A percentile compares a stretch with the other conserved stretches of the same genome.
phyloP scores from a whole-genome alignment of 176 grass and related monocot species.

The Dactylis glomerata region DNA sequence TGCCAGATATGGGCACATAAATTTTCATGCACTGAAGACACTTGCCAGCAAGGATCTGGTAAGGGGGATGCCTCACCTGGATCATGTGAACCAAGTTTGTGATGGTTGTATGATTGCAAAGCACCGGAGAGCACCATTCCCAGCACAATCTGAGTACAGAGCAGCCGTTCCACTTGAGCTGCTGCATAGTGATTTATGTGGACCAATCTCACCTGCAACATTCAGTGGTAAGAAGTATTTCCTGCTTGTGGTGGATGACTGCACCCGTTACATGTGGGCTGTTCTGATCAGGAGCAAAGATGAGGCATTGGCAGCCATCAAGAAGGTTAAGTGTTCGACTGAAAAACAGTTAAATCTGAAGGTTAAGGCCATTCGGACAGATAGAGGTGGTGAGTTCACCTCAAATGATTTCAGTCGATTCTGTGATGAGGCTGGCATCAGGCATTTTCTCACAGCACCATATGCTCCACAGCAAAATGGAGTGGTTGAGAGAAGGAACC shows the following conservation, averaged over 20 bases:
- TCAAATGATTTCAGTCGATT: not conserved
- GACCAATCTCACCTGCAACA: no score
- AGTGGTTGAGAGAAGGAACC: no score
- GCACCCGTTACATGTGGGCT: no score
- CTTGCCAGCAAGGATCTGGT: not conserved
- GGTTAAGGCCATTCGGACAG: not conserved
- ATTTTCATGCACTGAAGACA: not conserved
- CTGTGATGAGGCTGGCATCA: not conserved
- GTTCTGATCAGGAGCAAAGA: no score
- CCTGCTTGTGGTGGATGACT: no score
- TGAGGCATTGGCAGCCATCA: rapidly evolving
- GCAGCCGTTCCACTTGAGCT: not conserved
- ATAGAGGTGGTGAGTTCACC: not conserved
- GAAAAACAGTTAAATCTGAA: not conserved
- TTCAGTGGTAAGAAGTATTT: no score
- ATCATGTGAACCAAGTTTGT: no score
- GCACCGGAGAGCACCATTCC: not conserved
- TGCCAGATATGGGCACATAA: no score
- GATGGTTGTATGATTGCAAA: not conserved
- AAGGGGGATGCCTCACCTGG: no score
- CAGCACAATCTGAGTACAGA: not conserved
- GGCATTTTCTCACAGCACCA: not conserved
- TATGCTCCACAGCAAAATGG: no score
- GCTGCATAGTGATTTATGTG: not conserved
- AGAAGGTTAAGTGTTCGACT: not conserved